Evolutionary conservation across 148 eudicot species (phyloP).

Genomic region (Rhododendron ferrugineum): DNA sequence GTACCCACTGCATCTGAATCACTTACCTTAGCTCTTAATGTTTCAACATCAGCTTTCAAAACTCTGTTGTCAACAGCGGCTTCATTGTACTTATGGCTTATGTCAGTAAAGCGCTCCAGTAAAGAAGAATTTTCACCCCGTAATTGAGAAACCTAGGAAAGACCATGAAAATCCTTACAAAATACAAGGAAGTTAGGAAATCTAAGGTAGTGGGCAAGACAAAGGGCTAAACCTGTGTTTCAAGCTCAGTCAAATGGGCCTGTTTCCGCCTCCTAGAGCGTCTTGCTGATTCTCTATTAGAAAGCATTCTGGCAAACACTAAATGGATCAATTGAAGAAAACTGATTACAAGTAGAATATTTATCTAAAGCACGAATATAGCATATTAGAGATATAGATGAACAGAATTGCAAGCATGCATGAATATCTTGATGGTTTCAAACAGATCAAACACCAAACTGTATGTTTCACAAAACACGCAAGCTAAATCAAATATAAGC

Average conservation of each 20-base stretch:
- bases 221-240: slow-evolving; percentile 65
- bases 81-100: slow-evolving; percentile 87
- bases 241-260: slow-evolving; percentile 89
- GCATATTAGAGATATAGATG: not conserved
- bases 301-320: slow-evolving; percentile 76
- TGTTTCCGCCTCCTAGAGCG: slow-evolving; percentile 98
- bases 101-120: slow-evolving; percentile 72
- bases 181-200: not conserved
- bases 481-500: not conserved
- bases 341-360: not conserved
- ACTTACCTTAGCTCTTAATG: slow-evolving; percentile 90
- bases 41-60: slow-evolving; percentile 95
- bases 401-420: not conserved
- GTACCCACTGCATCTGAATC: not conserved
- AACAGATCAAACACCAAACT: slow-evolving; percentile 1
- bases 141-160: slow-evolving; percentile 69
- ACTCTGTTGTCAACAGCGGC: slow-evolving; percentile 98
- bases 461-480: not conserved
- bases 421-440: not conserved
- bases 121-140: slow-evolving; percentile 89
- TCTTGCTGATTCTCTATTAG: slow-evolving; percentile 97
- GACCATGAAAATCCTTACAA: slow-evolving; percentile 5
- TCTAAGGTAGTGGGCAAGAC: not conserved
- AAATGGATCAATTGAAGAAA: not conserved
- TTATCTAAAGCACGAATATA: not conserved